Percentiles rank a stretch among this genome's conserved stretches.
These are phyloP conservation scores for Kokia cookei DNA, from an alignment of 441 rosid genomes.

Conservation along the genomic window DNA sequence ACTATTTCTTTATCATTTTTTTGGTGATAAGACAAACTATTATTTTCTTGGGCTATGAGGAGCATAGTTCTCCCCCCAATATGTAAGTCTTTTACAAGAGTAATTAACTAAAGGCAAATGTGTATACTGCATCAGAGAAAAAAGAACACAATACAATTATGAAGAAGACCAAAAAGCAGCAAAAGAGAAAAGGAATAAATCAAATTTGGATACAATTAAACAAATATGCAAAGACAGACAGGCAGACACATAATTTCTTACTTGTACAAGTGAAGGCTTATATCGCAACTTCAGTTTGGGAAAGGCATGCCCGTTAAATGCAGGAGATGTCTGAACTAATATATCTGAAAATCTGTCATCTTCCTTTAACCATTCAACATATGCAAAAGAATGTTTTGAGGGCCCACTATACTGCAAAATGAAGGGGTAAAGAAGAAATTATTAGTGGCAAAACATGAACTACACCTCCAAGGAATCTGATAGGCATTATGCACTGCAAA, in stretches of 20 bases:
- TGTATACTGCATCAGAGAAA: not conserved
- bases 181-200: not conserved
- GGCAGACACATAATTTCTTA: slow-evolving; percentile 22
- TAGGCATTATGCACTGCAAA: not conserved
- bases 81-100: not conserved
- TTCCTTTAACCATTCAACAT: slow-evolving; percentile 72
- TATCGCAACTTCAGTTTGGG: slow-evolving; percentile 78
- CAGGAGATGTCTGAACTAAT: slow-evolving; percentile 78
- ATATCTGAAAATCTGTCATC: slow-evolving; percentile 62
- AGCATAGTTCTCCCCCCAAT: too few relatives aligned
- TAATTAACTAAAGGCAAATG: not conserved
- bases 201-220: not conserved
- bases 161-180: not conserved
- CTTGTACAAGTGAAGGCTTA: slow-evolving; percentile 86
- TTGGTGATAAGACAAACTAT: too few relatives aligned
- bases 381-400: slow-evolving; percentile 60
- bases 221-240: not conserved
- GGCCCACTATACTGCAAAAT: slow-evolving; percentile 87
- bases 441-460: not conserved
- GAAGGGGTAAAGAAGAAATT: slow-evolving; percentile 4
- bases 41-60: too few relatives aligned
- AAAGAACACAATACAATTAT: not conserved
- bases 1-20: too few relatives aligned
- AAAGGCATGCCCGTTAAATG: slow-evolving; percentile 69
- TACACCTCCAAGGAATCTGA: not conserved